Evolutionary conservation across 371 early-diverging fungal species (phyloP), one percentile per base, ranked within the genome.

Genomic region (Rozella allomycis): DNA sequence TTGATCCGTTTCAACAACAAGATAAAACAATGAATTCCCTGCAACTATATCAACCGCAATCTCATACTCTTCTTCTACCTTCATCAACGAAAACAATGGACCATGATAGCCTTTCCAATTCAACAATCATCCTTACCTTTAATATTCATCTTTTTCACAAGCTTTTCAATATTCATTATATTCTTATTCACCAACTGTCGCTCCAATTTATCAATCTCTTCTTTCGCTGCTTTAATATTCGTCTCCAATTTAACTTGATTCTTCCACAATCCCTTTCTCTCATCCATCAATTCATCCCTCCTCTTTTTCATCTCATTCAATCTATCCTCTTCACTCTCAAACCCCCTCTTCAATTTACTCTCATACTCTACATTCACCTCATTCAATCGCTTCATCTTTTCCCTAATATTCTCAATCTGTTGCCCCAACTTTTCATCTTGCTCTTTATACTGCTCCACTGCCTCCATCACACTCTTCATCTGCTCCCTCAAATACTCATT

Each of bases 1-100:
- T 3, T 66, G 68, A 38, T 93, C 93, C 3, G 70, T 77, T 44
- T 94, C 87, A 0, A 97, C 97, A 9, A 98, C 96, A 10, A 99
- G 71, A 47, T 91, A 85, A 57, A 90, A 94, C 23, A 99, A 55
- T 40, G 83, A 80, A 17, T 39, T 30, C 2, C 38, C 36, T 21
- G 34, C n/a, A 17, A 48, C 44, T 11, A 35, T 41, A 32, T 51
- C 42, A 30, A 52, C 38, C 11, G 50, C 46, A 17, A 16, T 22
- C 2, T 43, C 18, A 16, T 49, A 34, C 25, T 50, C 49, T 12
- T 42, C 38, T 11, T 47, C 49, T 3, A 48, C 28, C 23, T 49
- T 37, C 23, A 55, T 27, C 3, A 55, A 17, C 18, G 41, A 39
- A 40, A 35, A 52, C 0, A 55, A 47, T 33, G 27, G 43, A 10